Conservation (phyloP, 129 eudicot species). For the Solidago caesia region DNA sequence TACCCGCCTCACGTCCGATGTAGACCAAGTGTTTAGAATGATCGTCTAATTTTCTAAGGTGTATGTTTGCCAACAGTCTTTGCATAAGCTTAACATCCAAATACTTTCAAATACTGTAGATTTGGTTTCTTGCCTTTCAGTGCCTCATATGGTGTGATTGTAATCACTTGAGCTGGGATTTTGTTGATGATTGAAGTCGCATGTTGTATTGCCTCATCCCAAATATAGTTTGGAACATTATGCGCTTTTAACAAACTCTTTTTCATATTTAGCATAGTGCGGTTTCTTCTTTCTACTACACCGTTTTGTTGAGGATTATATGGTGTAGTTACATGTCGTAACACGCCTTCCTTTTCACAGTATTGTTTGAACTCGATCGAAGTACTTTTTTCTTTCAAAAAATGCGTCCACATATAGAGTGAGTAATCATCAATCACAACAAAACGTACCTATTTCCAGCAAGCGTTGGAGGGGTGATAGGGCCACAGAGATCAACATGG, state of each 20-base stretch:
- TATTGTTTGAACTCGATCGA: neutral
- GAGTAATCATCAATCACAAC: neutral
- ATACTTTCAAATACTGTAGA: neutral
- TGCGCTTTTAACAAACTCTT: constrained; percentile 19
- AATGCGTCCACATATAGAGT: neutral
- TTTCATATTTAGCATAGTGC: constrained; percentile 13
- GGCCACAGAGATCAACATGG: neutral
- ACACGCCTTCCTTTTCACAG: neutral
- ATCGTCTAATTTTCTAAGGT: neutral
- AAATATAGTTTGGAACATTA: neutral
- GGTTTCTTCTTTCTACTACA: neutral
- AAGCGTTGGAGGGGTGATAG: neutral
- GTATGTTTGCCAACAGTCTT: neutral
- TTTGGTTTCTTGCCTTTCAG: neutral
- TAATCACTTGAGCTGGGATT: neutral
- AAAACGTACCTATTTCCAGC: neutral
- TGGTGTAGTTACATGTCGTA: neutral
- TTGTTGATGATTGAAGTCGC: neutral
- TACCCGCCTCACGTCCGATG: neutral
- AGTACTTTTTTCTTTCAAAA: neutral
- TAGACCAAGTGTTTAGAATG: neutral
- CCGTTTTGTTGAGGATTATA: neutral
- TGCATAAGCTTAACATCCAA: neutral
- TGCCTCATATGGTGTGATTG: neutral
- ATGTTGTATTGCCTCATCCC: neutral